A percentile compares a stretch with the other conserved stretches of the same genome.
phyloP scores from a whole-genome alignment of 2,329 filamentous ascomycete genomes.

The Aphanocladium album region DNA sequence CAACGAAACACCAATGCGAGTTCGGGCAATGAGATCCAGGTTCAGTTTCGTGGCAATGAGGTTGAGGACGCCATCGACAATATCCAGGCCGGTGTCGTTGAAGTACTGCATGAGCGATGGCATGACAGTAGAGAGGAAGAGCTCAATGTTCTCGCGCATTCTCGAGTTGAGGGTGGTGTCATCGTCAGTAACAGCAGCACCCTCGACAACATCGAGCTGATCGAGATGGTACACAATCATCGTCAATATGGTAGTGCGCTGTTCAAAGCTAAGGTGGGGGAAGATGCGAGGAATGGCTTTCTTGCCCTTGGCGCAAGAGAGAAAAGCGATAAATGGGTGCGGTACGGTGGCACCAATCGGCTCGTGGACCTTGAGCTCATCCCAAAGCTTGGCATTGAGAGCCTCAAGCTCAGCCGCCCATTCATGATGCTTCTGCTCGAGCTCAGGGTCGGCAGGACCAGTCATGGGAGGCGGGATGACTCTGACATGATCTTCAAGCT shows the following conservation, averaged over 20 bases:
- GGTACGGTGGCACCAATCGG: conserved; percentile 72
- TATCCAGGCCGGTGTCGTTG: conserved; percentile 83
- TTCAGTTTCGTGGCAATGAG: conserved; percentile 80
- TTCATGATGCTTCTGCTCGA: conserved; percentile 69
- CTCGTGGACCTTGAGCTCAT: conserved; percentile 84
- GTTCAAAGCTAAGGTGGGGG: conserved; percentile 84
- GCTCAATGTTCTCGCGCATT: conserved; percentile 85
- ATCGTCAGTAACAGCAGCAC: conserved; percentile 68
- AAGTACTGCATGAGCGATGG: conserved; percentile 85
- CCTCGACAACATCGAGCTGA: conserved; percentile 80
- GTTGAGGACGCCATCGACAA: conserved; percentile 84
- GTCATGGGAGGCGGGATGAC: conserved; percentile 61
- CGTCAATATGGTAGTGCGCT: conserved; percentile 90
- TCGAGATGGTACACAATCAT: conserved; percentile 95
- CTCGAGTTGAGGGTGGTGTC: conserved; percentile 67
- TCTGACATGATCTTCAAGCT: conserved; percentile 88
- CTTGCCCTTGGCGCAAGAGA: conserved; percentile 94
- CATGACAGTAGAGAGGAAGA: conserved; percentile 85
- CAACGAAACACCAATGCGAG: conserved; percentile 81
- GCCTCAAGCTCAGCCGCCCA: conserved; percentile 58
- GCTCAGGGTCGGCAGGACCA: conserved; percentile 55
- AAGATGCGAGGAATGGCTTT: conserved; percentile 93
- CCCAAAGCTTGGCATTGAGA: conserved; percentile 81
- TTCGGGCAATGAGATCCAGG: conserved; percentile 77
- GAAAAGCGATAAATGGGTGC: conserved; percentile 93